Evolutionary conservation across 2,329 filamentous ascomycete species (phyloP), one percentile per base, ranked within the genome.

Genomic region (Anthostomella pinea): DNA sequence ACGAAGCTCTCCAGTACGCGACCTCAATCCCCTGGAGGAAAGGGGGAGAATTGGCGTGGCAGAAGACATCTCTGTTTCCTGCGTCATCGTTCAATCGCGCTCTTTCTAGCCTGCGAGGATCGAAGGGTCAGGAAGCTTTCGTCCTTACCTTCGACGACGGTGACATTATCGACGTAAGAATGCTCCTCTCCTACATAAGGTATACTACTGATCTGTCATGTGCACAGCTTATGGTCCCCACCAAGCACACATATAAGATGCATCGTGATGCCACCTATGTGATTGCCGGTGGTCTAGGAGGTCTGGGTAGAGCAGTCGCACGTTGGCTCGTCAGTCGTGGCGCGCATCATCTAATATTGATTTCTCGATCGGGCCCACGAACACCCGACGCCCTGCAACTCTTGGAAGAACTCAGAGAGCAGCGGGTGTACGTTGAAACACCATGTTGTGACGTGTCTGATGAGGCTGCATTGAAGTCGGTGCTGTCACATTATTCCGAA

Each of bases 251-350:
- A 11, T 30, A 24, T 8, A 13, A 21, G 14, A 16, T 36, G 15
- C n/a, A 26, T 28, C n/a, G 36, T 6, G 30, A 46, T n/a, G 54
- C 43, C 16, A 33, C 53, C 0, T 69, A 66, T 35, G 34, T 69
- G 2, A 37, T 68, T 1, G 46, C 56, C 5, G 66, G 66, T 14
- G 65, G 65, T 3, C 49, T 67, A 14, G 66, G 66, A n/a, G 65
- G 63, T 9, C 33, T 69, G 0, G 65, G 65, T 6, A 53, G 56
- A 22, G 33, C 46, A 1, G 41, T 68, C 1, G 51, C 62, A 4
- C 48, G 37, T 2, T 66, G 59, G 57, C 54, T 68, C 45, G 56
- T 57, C 5, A 47, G 54, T 16, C 45, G 49, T 4, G 64, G 64
- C 1, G 65, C 64, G 6, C 48, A 52, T 0, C 44, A 63, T 30